Evolutionary conservation across 2,329 filamentous ascomycete species (phyloP), one percentile per base, ranked within the genome.

Genomic region (Diplodia scrobiculata): DNA sequence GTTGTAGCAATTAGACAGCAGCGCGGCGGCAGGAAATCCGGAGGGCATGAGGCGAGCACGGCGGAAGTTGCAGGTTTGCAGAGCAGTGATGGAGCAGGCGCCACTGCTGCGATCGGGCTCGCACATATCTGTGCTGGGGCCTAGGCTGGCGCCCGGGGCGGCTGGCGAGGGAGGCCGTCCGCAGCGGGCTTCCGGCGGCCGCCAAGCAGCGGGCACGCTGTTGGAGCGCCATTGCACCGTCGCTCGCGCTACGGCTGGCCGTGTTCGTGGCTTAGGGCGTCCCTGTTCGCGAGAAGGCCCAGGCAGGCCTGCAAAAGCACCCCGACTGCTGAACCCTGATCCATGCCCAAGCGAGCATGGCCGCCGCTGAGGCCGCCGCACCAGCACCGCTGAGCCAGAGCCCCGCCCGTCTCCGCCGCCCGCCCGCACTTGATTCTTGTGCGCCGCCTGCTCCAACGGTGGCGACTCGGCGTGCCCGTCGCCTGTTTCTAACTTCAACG

Each of bases 271-370:
- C 55, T 60, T 60, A 41, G 55, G 32, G 25, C 38, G 9, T 14
- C 38, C 29, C 55, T 60, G 55, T 60, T 60, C 55, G 55, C 55
- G 45, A n/a, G 32, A 10, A 9, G 55, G 55, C 29, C 55, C 7
- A 9, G 29, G 29, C 55, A 60, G 55, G 55, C 55, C 55, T 47
- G 55, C 55, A 19, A 36, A 10, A 32, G 21, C 38, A 60, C 19
- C 19, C n/a, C 36, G 36, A 38, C 54, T 38, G 25, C 34, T 58
- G 25, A 60, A 48, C 55, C 55, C 55, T 60, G 55, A 60, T 47
- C 55, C 55, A 60, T 60, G 55, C 55, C 55, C 55, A 48, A 60
- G 36, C 55, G 55, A 60, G 55, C 55, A 60, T 60, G 55, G 55
- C 55, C 38, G 41, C 55, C 55, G 55, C 55, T 32, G 54, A 47